Evolutionary conservation across 2,329 filamentous ascomycete species (phyloP).

Genomic region (Ophiostoma quercus): DNA sequence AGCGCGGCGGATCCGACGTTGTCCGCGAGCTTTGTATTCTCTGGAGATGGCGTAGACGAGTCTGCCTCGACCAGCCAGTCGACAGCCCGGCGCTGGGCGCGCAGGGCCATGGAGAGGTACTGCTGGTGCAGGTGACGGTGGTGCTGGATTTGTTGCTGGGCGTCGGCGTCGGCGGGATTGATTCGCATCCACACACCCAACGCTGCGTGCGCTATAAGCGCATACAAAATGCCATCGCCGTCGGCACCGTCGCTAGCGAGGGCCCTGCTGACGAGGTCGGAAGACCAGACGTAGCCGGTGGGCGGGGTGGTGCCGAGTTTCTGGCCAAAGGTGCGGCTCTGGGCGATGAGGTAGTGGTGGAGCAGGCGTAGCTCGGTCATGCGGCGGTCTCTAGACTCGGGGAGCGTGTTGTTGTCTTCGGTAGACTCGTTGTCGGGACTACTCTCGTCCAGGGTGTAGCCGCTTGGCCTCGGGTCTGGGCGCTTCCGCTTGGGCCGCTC

Average conservation of each 20-base stretch:
- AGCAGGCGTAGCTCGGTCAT: constrained; percentile 37
- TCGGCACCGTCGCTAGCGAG: constrained; percentile 30
- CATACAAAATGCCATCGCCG: constrained; percentile 35
- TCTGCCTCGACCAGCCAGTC: constrained; percentile 28
- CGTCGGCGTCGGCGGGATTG: constrained; percentile 19
- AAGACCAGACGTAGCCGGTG: constrained; percentile 31
- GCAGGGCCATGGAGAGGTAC: constrained; percentile 36
- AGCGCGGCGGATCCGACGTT: constrained; percentile 36
- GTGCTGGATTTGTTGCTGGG: neutral
- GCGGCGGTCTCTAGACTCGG: constrained; percentile 36
- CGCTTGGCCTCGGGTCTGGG: neutral
- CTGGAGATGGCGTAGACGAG: too few relatives aligned
- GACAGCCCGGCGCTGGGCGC: constrained; percentile 37
- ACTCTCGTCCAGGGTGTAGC: neutral
- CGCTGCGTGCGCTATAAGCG: constrained; percentile 37
- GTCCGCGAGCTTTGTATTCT: constrained; percentile 29
- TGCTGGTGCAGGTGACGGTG: constrained; percentile 34
- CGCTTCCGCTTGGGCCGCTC: neutral
- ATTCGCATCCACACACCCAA: constrained; percentile 35
- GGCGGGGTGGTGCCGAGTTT: constrained; percentile 6
- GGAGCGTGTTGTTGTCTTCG: constrained; percentile 24
- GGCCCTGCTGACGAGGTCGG: constrained; percentile 31
- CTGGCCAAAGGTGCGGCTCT: constrained; percentile 32
- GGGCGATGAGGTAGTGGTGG: constrained; percentile 35
- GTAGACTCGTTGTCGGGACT: neutral